Base-by-base conservation (phyloP, 495 filamentous ascomycete species). In the Talaromyces stipitatus region DNA sequence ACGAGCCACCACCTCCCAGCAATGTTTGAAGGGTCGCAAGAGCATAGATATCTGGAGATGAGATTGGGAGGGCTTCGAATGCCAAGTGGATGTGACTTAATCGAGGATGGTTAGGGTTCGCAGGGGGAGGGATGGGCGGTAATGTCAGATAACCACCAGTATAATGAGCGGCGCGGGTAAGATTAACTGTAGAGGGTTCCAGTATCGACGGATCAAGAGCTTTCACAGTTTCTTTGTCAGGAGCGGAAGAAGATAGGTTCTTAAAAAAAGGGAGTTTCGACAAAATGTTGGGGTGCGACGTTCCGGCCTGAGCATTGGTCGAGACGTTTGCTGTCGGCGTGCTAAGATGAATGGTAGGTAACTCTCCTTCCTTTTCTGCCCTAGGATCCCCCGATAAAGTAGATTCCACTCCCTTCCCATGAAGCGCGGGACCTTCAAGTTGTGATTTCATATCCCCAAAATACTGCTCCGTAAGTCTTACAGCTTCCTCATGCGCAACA, bases 1-100 rank as follows among this genome's bases (percentile, higher is more conserved):
- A 99, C 55, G 91, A 96, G 14, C 95, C 95, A 54, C 94, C 94
- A 6, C 94, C 94, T 43, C 94, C 94, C 23, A 99, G 87, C 29
- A 99, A 86, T 3, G 90, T 97, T 69, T 97, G 95, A 0, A 99
- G 78, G n/a, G 92, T 96, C 23, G 94, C 94, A 24, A 97, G 82
- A 36, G 94, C 92, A 68, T 97, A 99, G 63, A 99, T 95, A 66
- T 97, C 94, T 2, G 86, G 82, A 29, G 87, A 90, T 29, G 83
- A 84, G 64, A 97, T 95, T 46, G 91, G 88, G 56, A 96, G 84
- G 29, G 92, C 92, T 77, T 99, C 94, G 66, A 99, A 97, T 57
- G 90, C 91, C 60, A 98, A 79, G 73, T 97, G 90, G 58, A 98
- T 88, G 66, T 98, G 86, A 36, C 87, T 92, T 68, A 96, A 82